Percentiles rank a stretch among this genome's conserved stretches.
Evolutionary conservation across 108 stramenopile species (phyloP).

Genomic region (Craspedostauros australis): DNA sequence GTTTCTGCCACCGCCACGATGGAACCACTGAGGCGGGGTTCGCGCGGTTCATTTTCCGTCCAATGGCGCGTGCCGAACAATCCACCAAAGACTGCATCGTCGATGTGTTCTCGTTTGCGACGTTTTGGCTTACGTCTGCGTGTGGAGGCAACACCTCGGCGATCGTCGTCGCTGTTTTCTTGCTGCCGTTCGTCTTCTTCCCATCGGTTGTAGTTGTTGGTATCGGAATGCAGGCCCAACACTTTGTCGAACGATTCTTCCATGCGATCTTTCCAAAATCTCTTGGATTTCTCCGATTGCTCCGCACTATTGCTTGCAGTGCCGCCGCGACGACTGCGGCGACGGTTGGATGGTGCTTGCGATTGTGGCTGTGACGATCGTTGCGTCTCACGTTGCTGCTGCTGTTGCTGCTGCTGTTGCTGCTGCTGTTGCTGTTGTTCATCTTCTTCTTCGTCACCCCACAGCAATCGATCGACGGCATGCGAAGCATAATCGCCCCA

Average conservation of each 20-base stretch:
- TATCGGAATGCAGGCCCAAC: slow-evolving; percentile 28
- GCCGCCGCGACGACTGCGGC: no score
- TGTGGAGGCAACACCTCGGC: slow-evolving; percentile 6
- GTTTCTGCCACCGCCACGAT: background rate
- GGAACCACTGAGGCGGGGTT: background rate
- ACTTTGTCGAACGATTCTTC: slow-evolving; percentile 30
- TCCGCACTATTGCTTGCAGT: no score
- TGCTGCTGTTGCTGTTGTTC: background rate
- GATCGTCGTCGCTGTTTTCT: slow-evolving; percentile 8
- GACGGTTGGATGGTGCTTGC: no score
- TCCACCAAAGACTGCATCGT: slow-evolving; percentile 17
- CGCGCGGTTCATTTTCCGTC: slow-evolving; percentile 1
- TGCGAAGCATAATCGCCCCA: background rate
- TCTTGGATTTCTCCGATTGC: background rate
- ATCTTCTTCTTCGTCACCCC: slow-evolving; percentile 2
- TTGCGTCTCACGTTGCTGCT: background rate
- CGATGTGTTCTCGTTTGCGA: background rate
- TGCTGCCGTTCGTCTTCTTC: slow-evolving; percentile 7
- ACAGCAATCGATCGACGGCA: slow-evolving; percentile 1
- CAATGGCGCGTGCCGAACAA: slow-evolving; percentile 25
- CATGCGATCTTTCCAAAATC: slow-evolving; percentile 29
- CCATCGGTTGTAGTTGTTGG: slow-evolving; percentile 30
- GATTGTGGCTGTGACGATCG: background rate
- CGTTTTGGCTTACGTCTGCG: slow-evolving; percentile 1
- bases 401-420: background rate